These are phyloP conservation scores for Pichia thaimueangensis DNA, from an alignment of 805 yeast genomes.

Conservation along the genomic window DNA sequence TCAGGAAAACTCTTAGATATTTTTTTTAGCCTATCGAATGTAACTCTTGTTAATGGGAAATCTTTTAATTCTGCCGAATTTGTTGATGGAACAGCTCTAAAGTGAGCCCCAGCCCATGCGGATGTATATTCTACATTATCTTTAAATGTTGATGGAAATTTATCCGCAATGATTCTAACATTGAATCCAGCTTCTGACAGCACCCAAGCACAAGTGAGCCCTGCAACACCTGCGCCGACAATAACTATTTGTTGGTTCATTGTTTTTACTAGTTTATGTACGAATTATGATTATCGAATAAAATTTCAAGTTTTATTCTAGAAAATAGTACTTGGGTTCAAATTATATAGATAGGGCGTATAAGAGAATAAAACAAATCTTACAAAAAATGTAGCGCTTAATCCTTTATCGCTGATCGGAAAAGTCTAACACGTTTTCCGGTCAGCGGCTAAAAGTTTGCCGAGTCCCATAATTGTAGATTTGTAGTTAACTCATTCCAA, in stretches of 20 bases:
- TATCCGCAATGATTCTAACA: slow-evolving; percentile 35
- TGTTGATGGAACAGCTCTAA: slow-evolving; percentile 57
- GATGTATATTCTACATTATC: slow-evolving; percentile 38
- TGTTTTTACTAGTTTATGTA: too few relatives aligned
- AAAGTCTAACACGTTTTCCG: not conserved
- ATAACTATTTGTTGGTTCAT: slow-evolving; percentile 8
- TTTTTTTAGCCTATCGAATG: slow-evolving; percentile 39
- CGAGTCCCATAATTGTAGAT: slow-evolving; percentile 10
- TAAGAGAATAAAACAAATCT: too few relatives aligned
- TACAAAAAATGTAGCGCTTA: too few relatives aligned
- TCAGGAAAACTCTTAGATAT: slow-evolving; percentile 42
- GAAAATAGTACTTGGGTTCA: too few relatives aligned
- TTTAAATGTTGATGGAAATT: slow-evolving; percentile 48
- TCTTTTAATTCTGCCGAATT: slow-evolving; percentile 37
- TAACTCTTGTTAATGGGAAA: slow-evolving; percentile 40
- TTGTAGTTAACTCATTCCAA: slow-evolving; percentile 8
- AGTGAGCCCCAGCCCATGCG: slow-evolving; percentile 79
- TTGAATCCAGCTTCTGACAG: slow-evolving; percentile 29
- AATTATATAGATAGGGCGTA: too few relatives aligned
- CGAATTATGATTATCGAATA: too few relatives aligned
- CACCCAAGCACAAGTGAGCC: slow-evolving; percentile 41
- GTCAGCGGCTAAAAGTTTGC: not conserved
- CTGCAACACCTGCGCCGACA: slow-evolving; percentile 33
- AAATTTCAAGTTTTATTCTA: too few relatives aligned
- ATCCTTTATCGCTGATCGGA: too few relatives aligned